Base-by-base conservation (phyloP, 352 stramenopile genomes). In the Poterioochromonas sp. region DNA sequence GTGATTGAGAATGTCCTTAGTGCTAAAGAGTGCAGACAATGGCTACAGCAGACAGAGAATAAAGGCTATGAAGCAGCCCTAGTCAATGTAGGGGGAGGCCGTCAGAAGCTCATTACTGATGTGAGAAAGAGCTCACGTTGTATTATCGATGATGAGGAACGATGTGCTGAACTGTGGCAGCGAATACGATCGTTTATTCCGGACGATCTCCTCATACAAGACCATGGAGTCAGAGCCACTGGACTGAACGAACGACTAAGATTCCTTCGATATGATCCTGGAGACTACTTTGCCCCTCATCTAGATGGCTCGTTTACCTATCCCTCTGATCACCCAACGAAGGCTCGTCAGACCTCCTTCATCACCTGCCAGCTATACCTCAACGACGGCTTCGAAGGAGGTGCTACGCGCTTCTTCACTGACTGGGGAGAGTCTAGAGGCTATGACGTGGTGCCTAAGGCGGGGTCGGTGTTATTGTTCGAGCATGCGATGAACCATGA, bases 311-410 rank as follows among this genome's bases (percentile, higher is more conserved):
- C 44, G 39, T 69, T 79, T 0, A 43, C 41, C 37, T 35, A 81
- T 39, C 29, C 47, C 29, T 79, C 77, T 2, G 79, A 79, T 12
- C 76, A 83, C 44, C 70, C 54, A 60, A n/a, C n/a, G n/a, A 34
- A 35, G 1, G 26, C 1, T 39, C 37, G 43, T 37, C 37, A 74
- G 15, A 34, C 1, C 8, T 80, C 73, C 0, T 76, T 71, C 53
- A 29, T 85, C 22, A 80, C 80, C 20, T 60, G 83, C 20, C 73
- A 82, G 26, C 18, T 84, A 0, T 86, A 84, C 43, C 68, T 86
- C 15, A 86, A 86, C 80, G 70, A 84, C 60, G 83, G 82, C 37
- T 84, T 82, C 63, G 81, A 83, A 51, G 83, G 82, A 35, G 83
- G 83, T 0, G 60, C 22, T 47, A 85, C 82, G 20, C 54, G 74